Evolutionary conservation across 163 green algal species (phyloP), one percentile per base, ranked within the genome.

Genomic region (Volvox carteri): DNA sequence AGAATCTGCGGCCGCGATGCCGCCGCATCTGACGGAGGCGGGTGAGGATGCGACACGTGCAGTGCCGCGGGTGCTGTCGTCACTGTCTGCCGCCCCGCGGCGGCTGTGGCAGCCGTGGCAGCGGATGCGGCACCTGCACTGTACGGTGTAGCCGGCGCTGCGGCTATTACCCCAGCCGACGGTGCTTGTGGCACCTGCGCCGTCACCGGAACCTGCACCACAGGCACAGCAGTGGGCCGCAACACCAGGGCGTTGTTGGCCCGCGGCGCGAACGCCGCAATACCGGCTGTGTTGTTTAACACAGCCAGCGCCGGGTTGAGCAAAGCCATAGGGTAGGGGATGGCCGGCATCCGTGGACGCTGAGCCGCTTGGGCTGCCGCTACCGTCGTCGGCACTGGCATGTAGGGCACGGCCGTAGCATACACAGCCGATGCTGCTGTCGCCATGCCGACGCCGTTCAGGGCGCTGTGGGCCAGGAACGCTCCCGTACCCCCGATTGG

Each of bases 261-360:
- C 16, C 60, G 79, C 0, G 79, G 79, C 30, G 42, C 79, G 16
- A 87, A 87, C 12, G 62, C 62, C 0, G 79, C 44, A 19, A 87
- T 87, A 42, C 42, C 62, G 18, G 79, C n/a, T 0, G 79, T 87
- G 18, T 87, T 87, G 62, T 60, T 87, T n/a, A 87, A 42, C 19
- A 87, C 79, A 3, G 79, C 79, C 42, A 87, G 44, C 28, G 62
- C 62, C 25, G 79, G 79, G 42, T 87, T 87, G 42, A 78, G 67
- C 30, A 78, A 19, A 0, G 79, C 79, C 79, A 87, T 23, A 9
- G 79, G 79, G 79, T 54, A 87, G 11, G 58, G 48, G 18, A 78
- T 39, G 14, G 60, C 79, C 60, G 48, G 33, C 9, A 62, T 23
- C 37, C 12, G 46, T 4, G 58, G 56, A 4, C 25, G 42, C 44